A percentile compares a stretch with the other conserved stretches of the same genome.
Evolutionary conservation across 345 rosid genomes (phyloP).

Genomic region (Tarenaya hassleriana): DNA sequence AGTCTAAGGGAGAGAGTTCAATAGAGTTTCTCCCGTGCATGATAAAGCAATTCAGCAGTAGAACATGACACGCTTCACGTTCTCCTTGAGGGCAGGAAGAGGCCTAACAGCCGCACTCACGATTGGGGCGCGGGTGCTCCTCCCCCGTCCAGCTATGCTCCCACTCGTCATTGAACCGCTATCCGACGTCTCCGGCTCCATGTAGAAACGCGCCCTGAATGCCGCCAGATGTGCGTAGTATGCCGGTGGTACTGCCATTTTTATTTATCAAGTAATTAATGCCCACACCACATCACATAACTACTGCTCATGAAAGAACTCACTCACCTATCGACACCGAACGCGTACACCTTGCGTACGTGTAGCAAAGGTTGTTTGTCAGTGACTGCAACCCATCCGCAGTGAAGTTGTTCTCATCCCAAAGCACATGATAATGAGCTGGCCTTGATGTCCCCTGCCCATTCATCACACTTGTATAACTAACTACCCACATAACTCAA

Average conservation of each 20-base stretch:
- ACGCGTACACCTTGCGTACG: slow-evolving; percentile 98
- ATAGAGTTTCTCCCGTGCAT: too few relatives aligned
- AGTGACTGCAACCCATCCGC: slow-evolving; percentile 92
- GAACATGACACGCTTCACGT: slow-evolving; percentile 93
- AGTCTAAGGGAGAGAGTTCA: not conserved
- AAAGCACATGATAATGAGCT: slow-evolving; percentile 93
- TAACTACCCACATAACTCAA: too few relatives aligned
- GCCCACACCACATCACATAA: too few relatives aligned
- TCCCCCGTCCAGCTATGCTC: slow-evolving; percentile 42
- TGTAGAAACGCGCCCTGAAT: slow-evolving; percentile 91
- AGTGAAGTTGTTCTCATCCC: slow-evolving; percentile 96
- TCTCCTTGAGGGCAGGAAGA: slow-evolving; percentile 86
- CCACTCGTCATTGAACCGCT: slow-evolving; percentile 94
- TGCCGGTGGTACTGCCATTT: slow-evolving; percentile 81
- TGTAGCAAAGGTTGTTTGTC: slow-evolving; percentile 90
- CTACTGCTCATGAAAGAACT: too few relatives aligned
- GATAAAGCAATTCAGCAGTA: slow-evolving; percentile 49
- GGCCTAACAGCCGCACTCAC: slow-evolving; percentile 73
- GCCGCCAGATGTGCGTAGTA: slow-evolving; percentile 98
- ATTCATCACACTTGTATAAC: not conserved
- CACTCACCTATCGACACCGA: slow-evolving; percentile 91
- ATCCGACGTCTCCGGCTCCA: slow-evolving; percentile 98
- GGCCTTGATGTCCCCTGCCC: slow-evolving; percentile 93
- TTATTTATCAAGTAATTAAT: too few relatives aligned
- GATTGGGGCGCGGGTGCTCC: slow-evolving; percentile 56